A percentile compares a stretch with the other conserved stretches of the same genome.
Conservation (phyloP, 2,329 filamentous ascomycete species). For the Botrytis fragariae region DNA sequence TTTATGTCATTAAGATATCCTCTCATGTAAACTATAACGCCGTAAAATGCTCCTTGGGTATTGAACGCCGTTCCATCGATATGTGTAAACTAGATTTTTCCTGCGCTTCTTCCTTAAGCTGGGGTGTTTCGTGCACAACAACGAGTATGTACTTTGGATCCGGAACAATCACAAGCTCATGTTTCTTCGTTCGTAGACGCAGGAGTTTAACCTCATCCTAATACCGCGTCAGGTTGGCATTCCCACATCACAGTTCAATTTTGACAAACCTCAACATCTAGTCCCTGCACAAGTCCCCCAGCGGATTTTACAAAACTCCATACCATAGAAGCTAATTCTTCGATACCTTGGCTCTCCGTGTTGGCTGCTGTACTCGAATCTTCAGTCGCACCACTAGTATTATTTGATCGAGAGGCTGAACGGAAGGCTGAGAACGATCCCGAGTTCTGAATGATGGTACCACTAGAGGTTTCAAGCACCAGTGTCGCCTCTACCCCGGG, state of each 20-base stretch:
- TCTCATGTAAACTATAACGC: slow-evolving; percentile 11
- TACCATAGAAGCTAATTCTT: slow-evolving; percentile 73
- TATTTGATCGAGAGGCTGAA: slow-evolving; percentile 27
- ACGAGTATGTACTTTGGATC: slow-evolving; percentile 76
- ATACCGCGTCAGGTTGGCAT: slow-evolving; percentile 18
- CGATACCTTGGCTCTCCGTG: slow-evolving; percentile 41
- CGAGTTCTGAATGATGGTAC: slow-evolving; percentile 71
- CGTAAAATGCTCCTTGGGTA: slow-evolving; percentile 19
- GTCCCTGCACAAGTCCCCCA: slow-evolving; percentile 65
- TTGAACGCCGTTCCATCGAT: slow-evolving; percentile 18
- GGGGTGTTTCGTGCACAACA: slow-evolving; percentile 80
- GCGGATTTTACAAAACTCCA: slow-evolving; percentile 72
- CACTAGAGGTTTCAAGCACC: slow-evolving; percentile 68
- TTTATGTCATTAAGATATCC: not conserved
- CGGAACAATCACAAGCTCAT: slow-evolving; percentile 80
- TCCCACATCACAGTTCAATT: not conserved
- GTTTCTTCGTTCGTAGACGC: slow-evolving; percentile 76
- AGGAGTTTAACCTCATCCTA: slow-evolving; percentile 76
- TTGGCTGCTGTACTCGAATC: slow-evolving; percentile 1
- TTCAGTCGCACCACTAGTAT: not conserved
- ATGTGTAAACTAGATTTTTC: not conserved
- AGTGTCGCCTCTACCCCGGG: slow-evolving; percentile 76
- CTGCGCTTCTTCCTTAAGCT: slow-evolving; percentile 44
- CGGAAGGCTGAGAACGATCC: slow-evolving; percentile 54
- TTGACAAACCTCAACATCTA: slow-evolving; percentile 63